phyloP scores from a whole-genome alignment of 2,329 filamentous ascomycete species.

The Beauveria varroae region DNA sequence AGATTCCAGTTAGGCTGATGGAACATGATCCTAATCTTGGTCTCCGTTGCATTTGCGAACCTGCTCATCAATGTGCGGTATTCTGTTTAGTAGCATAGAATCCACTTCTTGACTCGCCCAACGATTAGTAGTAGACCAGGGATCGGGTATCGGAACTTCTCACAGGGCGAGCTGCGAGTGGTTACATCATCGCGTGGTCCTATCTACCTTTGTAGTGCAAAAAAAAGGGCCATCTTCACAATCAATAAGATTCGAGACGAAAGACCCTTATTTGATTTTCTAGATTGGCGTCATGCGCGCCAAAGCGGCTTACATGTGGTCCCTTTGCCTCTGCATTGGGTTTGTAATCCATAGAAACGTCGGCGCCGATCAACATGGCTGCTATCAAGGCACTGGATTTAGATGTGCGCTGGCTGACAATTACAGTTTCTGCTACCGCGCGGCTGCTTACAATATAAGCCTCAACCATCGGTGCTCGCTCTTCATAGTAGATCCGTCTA shows the following conservation, averaged over 20 bases:
- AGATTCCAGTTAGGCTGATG: too few relatives aligned
- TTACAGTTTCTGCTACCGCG: neutral
- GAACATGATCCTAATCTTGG: too few relatives aligned
- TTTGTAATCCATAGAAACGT: neutral
- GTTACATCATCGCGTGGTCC: neutral
- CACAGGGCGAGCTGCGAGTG: neutral
- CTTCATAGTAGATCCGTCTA: neutral
- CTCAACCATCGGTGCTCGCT: neutral
- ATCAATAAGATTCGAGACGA: too few relatives aligned
- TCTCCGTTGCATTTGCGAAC: too few relatives aligned
- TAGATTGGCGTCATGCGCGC: neutral
- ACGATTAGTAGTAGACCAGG: too few relatives aligned
- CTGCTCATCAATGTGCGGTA: too few relatives aligned
- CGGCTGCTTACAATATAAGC: constrained; percentile 8
- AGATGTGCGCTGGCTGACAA: neutral
- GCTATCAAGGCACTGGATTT: neutral
- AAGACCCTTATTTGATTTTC: too few relatives aligned
- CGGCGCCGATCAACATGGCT: neutral
- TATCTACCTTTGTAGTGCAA: neutral
- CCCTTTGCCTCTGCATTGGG: neutral
- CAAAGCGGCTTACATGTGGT: neutral
- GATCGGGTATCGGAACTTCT: neutral
- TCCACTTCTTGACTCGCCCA: too few relatives aligned
- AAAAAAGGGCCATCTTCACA: neutral
- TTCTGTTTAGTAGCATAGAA: too few relatives aligned